Evolutionary conservation across 139 green algal genomes (phyloP), one percentile per base, ranked within the genome.

Genomic region (Chlorella sp.): DNA sequence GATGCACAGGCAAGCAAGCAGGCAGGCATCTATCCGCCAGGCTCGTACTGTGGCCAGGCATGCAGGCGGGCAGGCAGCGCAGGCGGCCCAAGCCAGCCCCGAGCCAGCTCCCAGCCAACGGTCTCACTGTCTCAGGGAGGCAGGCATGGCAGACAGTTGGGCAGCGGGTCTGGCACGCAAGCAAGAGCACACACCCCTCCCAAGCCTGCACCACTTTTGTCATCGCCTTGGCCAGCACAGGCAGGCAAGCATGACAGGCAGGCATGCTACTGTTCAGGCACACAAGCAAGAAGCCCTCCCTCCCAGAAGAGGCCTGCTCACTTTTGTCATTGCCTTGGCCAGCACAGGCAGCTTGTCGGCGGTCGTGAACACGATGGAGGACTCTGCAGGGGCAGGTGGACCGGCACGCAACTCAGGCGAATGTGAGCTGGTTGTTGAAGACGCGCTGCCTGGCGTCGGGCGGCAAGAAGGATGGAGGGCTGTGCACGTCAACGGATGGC

Each of bases 311-410:
- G 9, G 68, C 73, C 34, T 32, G 30, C 71, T 48, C 39, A 53
- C 78, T 40, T 57, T 85, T 85, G n/a, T 93, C 53, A 98, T 90
- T 0, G 95, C 95, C 78, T 92, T 86, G 0, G 90, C 90, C 40
- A 98, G 88, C 12, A 83, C 83, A 24, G 57, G 42, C 53, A 98
- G 91, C 94, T 98, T 98, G 61, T 90, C 86, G 40, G 81, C 85
- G 18, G 90, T 64, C n/a, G 94, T 86, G 81, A 98, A 97, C 28
- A 95, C 90, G 12, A 94, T 89, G 5, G 86, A 83, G 1, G 92
- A 86, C 87, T 96, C 95, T 37, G 88, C 53, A 34, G 34, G 32
- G 7, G 4, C 3, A 4, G 22, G 24, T 0, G 66, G 28, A 48
- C 2, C 15, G n/a, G n/a, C n/a, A n/a, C n/a, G n/a, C n/a, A n/a